Percentiles rank a stretch among this genome's conserved stretches.
Conservation (phyloP, 176 grass and related monocot genomes). For the Aegilops sharonensis region DNA sequence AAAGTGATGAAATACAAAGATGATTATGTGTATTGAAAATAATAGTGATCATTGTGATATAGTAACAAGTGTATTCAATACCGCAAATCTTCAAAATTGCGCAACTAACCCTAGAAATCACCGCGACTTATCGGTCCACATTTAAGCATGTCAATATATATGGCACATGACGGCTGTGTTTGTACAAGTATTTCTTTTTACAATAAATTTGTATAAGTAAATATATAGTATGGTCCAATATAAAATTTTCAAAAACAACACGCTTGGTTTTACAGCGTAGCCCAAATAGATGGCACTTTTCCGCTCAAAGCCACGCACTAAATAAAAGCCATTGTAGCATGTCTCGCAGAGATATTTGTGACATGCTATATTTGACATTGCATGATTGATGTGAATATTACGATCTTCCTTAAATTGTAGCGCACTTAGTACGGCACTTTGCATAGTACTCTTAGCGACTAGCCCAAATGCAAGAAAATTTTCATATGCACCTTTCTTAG, state of each 20-base stretch:
- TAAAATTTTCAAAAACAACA: background rate
- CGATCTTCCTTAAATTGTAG: background rate
- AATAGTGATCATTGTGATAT: background rate
- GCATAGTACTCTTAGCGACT: background rate
- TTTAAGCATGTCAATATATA: background rate
- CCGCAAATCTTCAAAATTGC: background rate
- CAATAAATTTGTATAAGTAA: background rate
- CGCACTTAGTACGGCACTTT: background rate
- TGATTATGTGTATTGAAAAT: background rate
- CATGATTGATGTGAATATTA: background rate
- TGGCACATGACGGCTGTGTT: background rate
- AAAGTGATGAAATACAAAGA: background rate
- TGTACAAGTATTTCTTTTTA: background rate
- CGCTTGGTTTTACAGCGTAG: background rate
- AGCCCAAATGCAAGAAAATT: too few relatives aligned
- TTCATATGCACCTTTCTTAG: background rate
- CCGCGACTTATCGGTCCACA: background rate
- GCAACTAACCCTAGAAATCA: background rate
- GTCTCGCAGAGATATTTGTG: background rate
- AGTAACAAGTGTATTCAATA: background rate
- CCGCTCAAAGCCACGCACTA: background rate
- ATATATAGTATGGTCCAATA: background rate
- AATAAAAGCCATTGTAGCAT: background rate
- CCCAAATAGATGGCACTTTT: background rate
- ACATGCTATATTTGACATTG: background rate